Evolutionary conservation across 2,329 filamentous ascomycete genomes (phyloP).

Genomic region (Penicillium griseofulvum): DNA sequence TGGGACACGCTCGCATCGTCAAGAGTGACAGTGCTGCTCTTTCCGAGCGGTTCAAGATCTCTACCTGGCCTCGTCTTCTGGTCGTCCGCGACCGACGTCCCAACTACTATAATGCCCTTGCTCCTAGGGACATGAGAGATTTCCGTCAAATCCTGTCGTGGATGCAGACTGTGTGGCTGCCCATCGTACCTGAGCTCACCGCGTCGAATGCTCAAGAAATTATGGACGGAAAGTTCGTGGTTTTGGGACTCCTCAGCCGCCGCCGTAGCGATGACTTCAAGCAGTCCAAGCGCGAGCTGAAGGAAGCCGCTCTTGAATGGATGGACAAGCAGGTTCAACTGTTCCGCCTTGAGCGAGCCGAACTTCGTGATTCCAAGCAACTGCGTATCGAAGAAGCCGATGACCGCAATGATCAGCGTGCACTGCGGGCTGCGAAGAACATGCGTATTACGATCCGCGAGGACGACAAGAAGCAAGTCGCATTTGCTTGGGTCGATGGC

Average conservation of each 20-base stretch:
- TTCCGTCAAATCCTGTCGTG: conserved; percentile 75
- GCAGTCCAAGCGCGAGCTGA: conserved; percentile 80
- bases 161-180: conserved; percentile 97
- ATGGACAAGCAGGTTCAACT: conserved; percentile 92
- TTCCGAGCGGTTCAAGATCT: conserved; percentile 85
- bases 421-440: conserved; percentile 79
- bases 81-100: conserved; percentile 86
- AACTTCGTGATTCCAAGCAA: conserved; percentile 90
- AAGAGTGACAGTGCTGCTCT: conserved; percentile 80
- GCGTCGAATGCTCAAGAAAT: conserved; percentile 89
- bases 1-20: conserved; percentile 87
- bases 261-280: conserved; percentile 76
- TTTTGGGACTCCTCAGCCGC: conserved; percentile 81
- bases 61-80: conserved; percentile 90
- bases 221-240: conserved; percentile 93
- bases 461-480: conserved; percentile 80
- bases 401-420: conserved; percentile 85
- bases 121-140: conserved; percentile 90
- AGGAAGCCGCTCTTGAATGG: conserved; percentile 94
- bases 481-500: conserved; percentile 96
- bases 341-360: conserved; percentile 90
- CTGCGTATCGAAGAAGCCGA: conserved; percentile 94
- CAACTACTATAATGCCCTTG: conserved; percentile 83
- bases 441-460: conserved; percentile 90
- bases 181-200: conserved; percentile 90